Conservation (phyloP, 768 basidiomycete species). For the Boletales sp. region DNA sequence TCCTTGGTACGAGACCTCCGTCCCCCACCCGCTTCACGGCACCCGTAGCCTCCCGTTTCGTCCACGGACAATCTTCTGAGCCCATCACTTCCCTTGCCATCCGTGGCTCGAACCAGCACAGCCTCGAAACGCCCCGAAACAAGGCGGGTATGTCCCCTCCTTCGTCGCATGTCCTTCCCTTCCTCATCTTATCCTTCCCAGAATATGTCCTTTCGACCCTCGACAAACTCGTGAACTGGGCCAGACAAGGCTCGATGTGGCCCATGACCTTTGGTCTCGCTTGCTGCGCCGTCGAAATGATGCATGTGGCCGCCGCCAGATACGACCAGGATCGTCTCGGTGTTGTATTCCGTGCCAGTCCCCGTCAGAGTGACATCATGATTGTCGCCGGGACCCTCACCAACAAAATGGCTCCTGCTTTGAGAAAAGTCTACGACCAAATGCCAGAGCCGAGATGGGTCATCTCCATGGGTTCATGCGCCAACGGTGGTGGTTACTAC, state of each 20-base stretch:
- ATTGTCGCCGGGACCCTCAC: constrained; percentile 98
- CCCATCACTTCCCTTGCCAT: constrained; percentile 73
- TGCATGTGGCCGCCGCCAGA: constrained; percentile 99
- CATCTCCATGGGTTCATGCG: constrained; percentile 99
- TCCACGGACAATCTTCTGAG: constrained; percentile 38
- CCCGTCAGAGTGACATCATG: constrained; percentile 97
- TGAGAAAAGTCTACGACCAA: constrained; percentile 96
- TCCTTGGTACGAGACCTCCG: constrained; percentile 25
- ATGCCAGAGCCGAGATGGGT: constrained; percentile 99
- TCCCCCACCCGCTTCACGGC: too few relatives aligned
- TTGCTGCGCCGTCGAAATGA: constrained; percentile 99
- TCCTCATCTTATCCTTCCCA: constrained; percentile 26
- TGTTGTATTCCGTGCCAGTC: constrained; percentile 98
- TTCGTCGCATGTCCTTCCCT: background rate
- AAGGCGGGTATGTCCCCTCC: constrained; percentile 62
- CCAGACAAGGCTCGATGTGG: constrained; percentile 97
- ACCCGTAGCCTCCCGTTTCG: too few relatives aligned
- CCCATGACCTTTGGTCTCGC: constrained; percentile 99
- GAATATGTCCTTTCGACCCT: constrained; percentile 96
- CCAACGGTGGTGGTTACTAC: constrained; percentile 96
- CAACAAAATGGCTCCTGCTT: constrained; percentile 99
- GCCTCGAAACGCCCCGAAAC: constrained; percentile 86
- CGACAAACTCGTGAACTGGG: constrained; percentile 98
- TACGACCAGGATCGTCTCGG: constrained; percentile 98
- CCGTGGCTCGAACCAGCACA: constrained; percentile 77